These are phyloP conservation scores for Plasmodium inui DNA, from an alignment of 169 alveolate genomes.

Conservation along the genomic window DNA sequence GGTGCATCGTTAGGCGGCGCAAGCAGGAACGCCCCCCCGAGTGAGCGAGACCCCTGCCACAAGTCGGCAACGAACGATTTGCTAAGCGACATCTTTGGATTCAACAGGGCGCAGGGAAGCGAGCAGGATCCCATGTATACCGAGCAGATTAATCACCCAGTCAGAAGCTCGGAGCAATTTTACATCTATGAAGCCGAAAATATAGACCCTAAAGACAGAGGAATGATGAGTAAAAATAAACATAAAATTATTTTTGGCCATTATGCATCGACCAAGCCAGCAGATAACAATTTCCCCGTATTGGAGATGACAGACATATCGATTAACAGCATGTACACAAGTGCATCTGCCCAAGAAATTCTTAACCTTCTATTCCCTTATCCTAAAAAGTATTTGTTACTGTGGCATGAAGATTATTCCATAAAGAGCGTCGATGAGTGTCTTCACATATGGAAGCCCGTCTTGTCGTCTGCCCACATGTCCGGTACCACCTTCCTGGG, in stretches of 20 bases:
- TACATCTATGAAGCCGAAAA: slow-evolving; percentile 74
- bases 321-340: slow-evolving; percentile 74
- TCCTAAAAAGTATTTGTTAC: slow-evolving; percentile 68
- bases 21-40: not conserved
- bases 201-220: slow-evolving; percentile 73
- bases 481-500: slow-evolving; percentile 46
- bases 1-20: not conserved
- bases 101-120: not conserved
- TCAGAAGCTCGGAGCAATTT: slow-evolving; percentile 19
- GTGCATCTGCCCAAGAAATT: slow-evolving; percentile 68
- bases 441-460: slow-evolving; percentile 75
- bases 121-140: not conserved
- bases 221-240: slow-evolving; percentile 77
- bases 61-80: slow-evolving; percentile 16
- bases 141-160: not conserved
- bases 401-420: slow-evolving; percentile 78
- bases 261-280: slow-evolving; percentile 58
- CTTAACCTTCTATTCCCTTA: slow-evolving; percentile 51
- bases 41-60: not conserved
- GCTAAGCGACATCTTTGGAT: slow-evolving; percentile 14
- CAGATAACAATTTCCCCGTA: slow-evolving; percentile 43
- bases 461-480: slow-evolving; percentile 32
- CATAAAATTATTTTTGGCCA: slow-evolving; percentile 69
- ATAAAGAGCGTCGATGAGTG: slow-evolving; percentile 65
- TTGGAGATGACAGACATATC: slow-evolving; percentile 71